Percentiles rank a stretch among this genome's conserved stretches.
Conservation (phyloP, 495 filamentous ascomycete genomes). For the Talaromyces wortmannii region DNA sequence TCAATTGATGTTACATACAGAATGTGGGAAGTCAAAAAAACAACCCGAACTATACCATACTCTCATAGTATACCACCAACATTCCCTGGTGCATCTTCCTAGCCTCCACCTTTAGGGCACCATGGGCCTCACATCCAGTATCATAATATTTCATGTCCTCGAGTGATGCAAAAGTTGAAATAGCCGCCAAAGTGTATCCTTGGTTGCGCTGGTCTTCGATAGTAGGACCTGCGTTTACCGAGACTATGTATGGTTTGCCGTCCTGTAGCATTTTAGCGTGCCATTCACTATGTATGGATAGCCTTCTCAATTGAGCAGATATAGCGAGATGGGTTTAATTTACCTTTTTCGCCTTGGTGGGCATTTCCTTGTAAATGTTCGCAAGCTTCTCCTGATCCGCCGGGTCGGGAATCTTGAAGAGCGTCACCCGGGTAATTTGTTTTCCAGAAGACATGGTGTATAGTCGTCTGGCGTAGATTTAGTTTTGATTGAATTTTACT, state of each 20-base stretch:
- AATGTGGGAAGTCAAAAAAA: too few relatives aligned
- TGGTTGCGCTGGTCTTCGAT: constrained; percentile 48
- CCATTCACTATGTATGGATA: background rate
- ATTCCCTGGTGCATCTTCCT: constrained; percentile 27
- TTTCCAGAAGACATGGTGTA: background rate
- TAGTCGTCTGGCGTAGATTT: background rate
- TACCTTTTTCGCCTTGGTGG: constrained; percentile 46
- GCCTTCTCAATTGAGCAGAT: background rate
- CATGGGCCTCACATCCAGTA: constrained; percentile 54
- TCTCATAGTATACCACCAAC: constrained; percentile 44
- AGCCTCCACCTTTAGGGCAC: constrained; percentile 46
- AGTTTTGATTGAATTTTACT: background rate
- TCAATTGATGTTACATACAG: too few relatives aligned
- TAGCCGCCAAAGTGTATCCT: constrained; percentile 56
- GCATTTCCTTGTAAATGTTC: constrained; percentile 42
- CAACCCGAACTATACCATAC: background rate
- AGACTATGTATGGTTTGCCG: constrained; percentile 60
- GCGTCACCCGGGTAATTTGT: constrained; percentile 48
- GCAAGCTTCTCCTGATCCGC: constrained; percentile 36
- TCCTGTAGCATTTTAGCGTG: constrained; percentile 30
- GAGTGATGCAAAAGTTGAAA: constrained; percentile 50
- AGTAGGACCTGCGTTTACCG: constrained; percentile 33
- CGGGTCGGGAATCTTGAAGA: constrained; percentile 52
- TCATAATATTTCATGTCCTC: constrained; percentile 73
- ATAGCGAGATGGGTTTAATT: background rate